Evolutionary conservation across 768 basidiomycete genomes (phyloP), one percentile per base, ranked within the genome.

Genomic region (Trametes elegans): DNA sequence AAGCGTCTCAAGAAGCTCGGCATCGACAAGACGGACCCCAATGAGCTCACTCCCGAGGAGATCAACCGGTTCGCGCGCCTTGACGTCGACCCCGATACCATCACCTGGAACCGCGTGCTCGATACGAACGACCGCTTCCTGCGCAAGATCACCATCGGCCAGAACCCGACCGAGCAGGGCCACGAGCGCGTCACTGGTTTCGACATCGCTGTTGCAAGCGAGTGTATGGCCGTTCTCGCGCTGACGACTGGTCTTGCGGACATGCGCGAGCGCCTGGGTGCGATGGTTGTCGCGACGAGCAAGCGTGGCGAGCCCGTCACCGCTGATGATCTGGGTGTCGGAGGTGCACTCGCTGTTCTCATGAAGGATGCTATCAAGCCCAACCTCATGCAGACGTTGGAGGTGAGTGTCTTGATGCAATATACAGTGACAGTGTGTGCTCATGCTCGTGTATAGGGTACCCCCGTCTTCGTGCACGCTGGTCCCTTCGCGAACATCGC

Each of bases 311-410:
- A 93, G 3, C 84, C 95, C 24, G 79, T 99, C 71, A 99, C 96
- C 32, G 93, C 93, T 23, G 96, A 98, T 67, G 96, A 99, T 68
- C 81, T 99, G 48, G 96, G 96, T 61, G 91, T 90, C 62, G 88
- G 93, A 59, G 95, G 94, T 54, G 94, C 96, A 47, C 83, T 99
- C 48, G 91, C 96, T 13, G 95, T 98, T 47, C 80, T 99, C 59
- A 89, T 99, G 86, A 98, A 98, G 76, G 96, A 99, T 65, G 92
- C 97, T 14, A 93, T 99, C 76, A 99, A 98, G 75, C 96, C 96
- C 21, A 99, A 98, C 69, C 73, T 99, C 59, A 99, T 99, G 96
- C 96, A 99, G 73, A 94, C 95, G 3, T 77, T 98, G 35, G 90
- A 98, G 77, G 84, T 81, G 64, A 47, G 71, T 41, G 32, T n/a